Evolutionary conservation across 371 early-diverging fungal genomes (phyloP).

Genomic region (Paraphysoderma sedebokerense): DNA sequence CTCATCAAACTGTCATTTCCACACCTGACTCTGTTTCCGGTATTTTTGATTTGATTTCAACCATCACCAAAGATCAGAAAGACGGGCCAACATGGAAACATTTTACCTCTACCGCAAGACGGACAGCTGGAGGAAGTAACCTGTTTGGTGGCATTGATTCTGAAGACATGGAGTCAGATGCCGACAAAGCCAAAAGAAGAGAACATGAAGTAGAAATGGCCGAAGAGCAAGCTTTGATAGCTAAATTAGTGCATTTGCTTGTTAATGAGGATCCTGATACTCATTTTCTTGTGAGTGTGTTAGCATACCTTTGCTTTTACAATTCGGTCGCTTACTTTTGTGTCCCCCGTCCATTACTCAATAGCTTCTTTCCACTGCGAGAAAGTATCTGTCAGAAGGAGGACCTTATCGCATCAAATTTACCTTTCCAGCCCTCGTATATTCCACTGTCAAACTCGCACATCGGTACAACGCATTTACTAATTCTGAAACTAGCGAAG

Average conservation of each 20-base stretch:
- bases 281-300: conserved; percentile 40
- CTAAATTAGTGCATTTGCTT: conserved; percentile 66
- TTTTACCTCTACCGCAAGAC: neutral
- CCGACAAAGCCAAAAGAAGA: neutral
- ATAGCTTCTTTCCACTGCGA: conserved; percentile 52
- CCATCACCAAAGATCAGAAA: conserved; percentile 59
- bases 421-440: conserved; percentile 69
- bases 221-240: conserved; percentile 68
- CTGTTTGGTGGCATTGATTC: neutral
- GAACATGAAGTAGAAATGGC: conserved; percentile 44
- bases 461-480: conserved; percentile 15
- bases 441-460: conserved; percentile 52
- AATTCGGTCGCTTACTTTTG: neutral
- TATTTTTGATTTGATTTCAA: conserved; percentile 20
- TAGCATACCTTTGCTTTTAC: neutral
- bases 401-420: conserved; percentile 60
- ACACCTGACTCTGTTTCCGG: conserved; percentile 35
- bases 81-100: conserved; percentile 33
- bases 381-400: conserved; percentile 63
- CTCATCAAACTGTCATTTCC: conserved; percentile 1
- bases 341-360: neutral
- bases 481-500: neutral
- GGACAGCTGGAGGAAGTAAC: neutral
- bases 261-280: conserved; percentile 43
- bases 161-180: neutral